Evolutionary conservation across 768 basidiomycete species (phyloP), one percentile per base, ranked within the genome.

Genomic region (Amanita pseudoporphyria): DNA sequence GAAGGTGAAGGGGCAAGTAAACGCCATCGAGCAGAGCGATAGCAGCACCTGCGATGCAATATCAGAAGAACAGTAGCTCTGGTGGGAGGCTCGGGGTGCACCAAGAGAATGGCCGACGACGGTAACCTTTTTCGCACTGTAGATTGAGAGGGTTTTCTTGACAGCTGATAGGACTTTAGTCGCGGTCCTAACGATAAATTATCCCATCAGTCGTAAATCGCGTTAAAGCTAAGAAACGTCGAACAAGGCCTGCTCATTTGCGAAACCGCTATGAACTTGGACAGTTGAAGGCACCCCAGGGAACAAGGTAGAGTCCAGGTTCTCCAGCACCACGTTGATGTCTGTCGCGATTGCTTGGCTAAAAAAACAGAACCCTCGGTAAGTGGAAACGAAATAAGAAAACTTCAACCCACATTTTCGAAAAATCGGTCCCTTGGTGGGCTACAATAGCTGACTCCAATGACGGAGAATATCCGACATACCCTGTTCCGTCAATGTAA

Each of bases 1-100:
- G 73, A 16, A 81, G 60, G 50, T 77, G 71, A 19, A 77, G 60
- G n/a, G 74, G 73, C 5, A 80, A 67, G 58, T 68, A 77, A n/a
- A 79, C 64, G 5, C 72, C 64, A 48, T 78, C 75, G 33, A 79
- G 62, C 3, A 79, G 66, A 18, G 67, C 61, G 22, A 71, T 55
- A 4, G 71, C 69, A 41, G 63, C 68, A 35, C 67, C 66, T 67
- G 58, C n/a, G 56, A 50, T 33, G 62, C 26, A 22, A 31, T n/a
- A 44, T n/a, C 14, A 42, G 28, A 30, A 40, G 16, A 19, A 3
- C 26, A 28, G 26, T 28, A 18, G 47, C 30, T n/a, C n/a, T 37
- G 13, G 33, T 28, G 43, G 22, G 19, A 24, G 19, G 0, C 19
- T 53, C 56, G 44, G n/a, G 56, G 52, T 14, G 42, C 53, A 53